Conservation (phyloP, 2,329 filamentous ascomycete genomes). For the Colletotrichum phormii region DNA sequence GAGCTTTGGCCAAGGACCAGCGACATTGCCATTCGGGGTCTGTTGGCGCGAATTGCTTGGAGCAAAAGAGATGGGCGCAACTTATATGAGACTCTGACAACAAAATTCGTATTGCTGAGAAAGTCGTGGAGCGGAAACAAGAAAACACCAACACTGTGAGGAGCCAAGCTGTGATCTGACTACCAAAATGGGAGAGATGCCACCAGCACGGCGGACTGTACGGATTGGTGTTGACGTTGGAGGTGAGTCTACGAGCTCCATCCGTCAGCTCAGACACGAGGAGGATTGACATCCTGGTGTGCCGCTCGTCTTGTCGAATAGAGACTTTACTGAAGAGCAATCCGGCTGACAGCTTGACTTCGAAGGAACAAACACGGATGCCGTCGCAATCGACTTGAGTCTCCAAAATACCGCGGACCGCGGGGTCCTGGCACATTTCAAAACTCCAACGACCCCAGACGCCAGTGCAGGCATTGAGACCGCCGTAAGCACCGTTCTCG, state of each 20-base stretch:
- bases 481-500: constrained; percentile 58
- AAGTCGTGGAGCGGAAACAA: neutral
- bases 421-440: constrained; percentile 62
- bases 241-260: constrained; percentile 37
- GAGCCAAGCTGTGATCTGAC: neutral
- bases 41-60: neutral
- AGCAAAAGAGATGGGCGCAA: neutral
- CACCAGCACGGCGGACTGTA: constrained; percentile 13
- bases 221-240: constrained; percentile 61
- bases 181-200: constrained; percentile 24
- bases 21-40: constrained; percentile 3
- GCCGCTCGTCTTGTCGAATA: neutral
- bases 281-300: too few species aligned
- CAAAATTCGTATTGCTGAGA: too few species aligned
- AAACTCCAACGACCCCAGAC: constrained; percentile 60
- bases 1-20: neutral
- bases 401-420: constrained; percentile 46
- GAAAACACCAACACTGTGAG: neutral
- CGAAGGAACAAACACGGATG: constrained; percentile 62
- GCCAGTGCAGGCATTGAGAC: constrained; percentile 59
- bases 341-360: neutral
- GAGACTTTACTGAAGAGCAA: neutral
- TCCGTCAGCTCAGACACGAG: neutral
- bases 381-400: constrained; percentile 58
- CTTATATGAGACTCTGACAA: neutral